These are phyloP conservation scores for Oryza glumipatula DNA, from an alignment of 176 grass and related monocot genomes.

Conservation along the genomic window DNA sequence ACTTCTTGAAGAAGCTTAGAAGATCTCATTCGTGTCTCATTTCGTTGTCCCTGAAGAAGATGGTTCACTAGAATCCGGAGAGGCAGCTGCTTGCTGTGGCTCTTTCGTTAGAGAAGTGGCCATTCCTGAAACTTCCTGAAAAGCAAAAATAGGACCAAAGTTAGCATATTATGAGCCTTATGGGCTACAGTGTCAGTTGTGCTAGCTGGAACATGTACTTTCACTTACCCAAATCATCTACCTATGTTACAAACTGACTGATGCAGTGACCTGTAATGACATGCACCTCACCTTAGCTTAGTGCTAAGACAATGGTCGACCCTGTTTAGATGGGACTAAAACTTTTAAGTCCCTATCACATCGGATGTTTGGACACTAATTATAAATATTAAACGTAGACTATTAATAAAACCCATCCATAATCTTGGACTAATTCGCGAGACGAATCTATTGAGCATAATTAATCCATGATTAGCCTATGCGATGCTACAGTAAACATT, in stretches of 20 bases:
- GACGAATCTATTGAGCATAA: too few relatives aligned
- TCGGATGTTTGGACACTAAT: too few relatives aligned
- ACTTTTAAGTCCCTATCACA: too few relatives aligned
- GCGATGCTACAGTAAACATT: too few relatives aligned
- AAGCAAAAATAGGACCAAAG: not conserved
- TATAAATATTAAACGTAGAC: too few relatives aligned
- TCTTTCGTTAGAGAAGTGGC: constrained; percentile 77
- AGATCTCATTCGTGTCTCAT: constrained; percentile 47
- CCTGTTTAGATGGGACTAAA: too few relatives aligned
- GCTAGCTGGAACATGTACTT: not conserved
- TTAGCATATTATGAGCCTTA: constrained; percentile 18
- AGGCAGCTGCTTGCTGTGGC: constrained; percentile 50
- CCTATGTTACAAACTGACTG: not conserved
- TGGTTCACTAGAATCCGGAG: constrained; percentile 73
- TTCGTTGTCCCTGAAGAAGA: constrained; percentile 83
- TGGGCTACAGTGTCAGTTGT: not conserved
- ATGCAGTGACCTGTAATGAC: not conserved
- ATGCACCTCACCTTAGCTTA: not conserved
- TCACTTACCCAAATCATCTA: not conserved
- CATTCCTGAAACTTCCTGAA: constrained; percentile 93
- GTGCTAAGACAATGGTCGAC: not conserved
- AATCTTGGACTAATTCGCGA: too few relatives aligned
- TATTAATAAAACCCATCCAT: too few relatives aligned
- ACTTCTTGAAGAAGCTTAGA: constrained; percentile 32
- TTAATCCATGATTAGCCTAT: too few relatives aligned